Conservation (phyloP, 2,329 filamentous ascomycete genomes). For the Colletotrichum lindemuthianum region DNA sequence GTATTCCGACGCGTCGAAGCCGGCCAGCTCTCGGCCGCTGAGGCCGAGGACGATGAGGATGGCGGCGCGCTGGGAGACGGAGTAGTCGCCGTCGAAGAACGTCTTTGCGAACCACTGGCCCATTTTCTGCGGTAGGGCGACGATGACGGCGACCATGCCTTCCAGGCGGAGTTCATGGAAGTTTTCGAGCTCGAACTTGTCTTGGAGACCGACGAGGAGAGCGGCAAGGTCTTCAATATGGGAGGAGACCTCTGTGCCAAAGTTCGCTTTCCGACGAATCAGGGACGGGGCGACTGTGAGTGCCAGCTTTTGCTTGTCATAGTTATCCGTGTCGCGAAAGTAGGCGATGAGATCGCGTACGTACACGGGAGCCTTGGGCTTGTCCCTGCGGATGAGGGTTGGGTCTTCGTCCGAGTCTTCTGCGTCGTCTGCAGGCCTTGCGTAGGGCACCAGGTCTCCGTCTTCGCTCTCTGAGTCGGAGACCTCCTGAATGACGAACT, state of each 20-base stretch:
- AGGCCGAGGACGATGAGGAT: conserved; percentile 86
- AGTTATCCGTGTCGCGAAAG: conserved; percentile 82
- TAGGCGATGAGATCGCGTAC: conserved; percentile 84
- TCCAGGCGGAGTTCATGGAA: conserved; percentile 82
- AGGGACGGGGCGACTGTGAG: conserved; percentile 80
- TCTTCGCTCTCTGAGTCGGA: conserved; percentile 68
- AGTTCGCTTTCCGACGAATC: conserved; percentile 88
- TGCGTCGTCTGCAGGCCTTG: conserved; percentile 86
- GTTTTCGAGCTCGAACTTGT: conserved; percentile 82
- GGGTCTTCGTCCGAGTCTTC: conserved; percentile 96
- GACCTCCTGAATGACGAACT: conserved; percentile 73
- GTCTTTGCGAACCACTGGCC: conserved; percentile 85
- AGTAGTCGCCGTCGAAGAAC: conserved; percentile 94
- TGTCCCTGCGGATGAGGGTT: conserved; percentile 84
- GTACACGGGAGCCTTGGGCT: conserved; percentile 87
- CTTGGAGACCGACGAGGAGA: conserved; percentile 81
- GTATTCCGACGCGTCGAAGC: conserved; percentile 70
- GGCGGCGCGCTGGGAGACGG: conserved; percentile 82
- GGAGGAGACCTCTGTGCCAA: conserved; percentile 87
- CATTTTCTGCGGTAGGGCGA: conserved; percentile 80
- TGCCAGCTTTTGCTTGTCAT: conserved; percentile 84
- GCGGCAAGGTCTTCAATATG: conserved; percentile 85
- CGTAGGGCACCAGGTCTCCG: conserved; percentile 79
- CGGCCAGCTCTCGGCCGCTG: conserved; percentile 84
- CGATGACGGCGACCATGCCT: conserved; percentile 82